Conservation (phyloP, 2,329 filamentous ascomycete genomes). For the Lojkania enalia region DNA sequence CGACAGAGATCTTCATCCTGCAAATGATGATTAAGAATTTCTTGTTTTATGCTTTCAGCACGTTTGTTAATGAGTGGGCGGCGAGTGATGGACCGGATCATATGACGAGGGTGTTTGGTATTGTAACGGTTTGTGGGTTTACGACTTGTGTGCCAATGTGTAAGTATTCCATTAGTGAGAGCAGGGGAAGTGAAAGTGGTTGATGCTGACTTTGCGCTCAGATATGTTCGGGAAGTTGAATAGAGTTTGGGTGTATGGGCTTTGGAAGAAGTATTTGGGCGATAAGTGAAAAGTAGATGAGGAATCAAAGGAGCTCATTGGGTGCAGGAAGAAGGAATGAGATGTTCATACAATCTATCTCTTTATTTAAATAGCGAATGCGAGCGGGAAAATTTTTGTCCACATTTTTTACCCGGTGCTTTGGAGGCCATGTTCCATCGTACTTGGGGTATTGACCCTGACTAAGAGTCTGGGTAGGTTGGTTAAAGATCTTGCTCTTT, state of each 20-base stretch:
- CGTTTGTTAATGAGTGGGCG: conserved; percentile 38
- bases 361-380: too few species aligned
- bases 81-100: conserved; percentile 26
- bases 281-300: conserved; percentile 7
- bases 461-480: too few species aligned
- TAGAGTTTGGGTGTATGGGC: conserved; percentile 17
- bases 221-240: conserved; percentile 26
- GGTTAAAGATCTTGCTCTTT: too few species aligned
- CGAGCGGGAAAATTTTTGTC: too few species aligned
- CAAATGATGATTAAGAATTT: conserved; percentile 45
- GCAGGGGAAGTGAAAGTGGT: not conserved
- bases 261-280: conserved; percentile 18
- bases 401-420: too few species aligned
- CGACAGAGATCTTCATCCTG: conserved; percentile 39
- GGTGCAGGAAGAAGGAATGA: too few species aligned
- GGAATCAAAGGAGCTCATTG: too few species aligned
- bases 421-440: too few species aligned
- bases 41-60: conserved; percentile 40
- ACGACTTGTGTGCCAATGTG: conserved; percentile 41
- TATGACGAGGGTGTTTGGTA: conserved; percentile 35
- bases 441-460: too few species aligned
- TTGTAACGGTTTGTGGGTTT: conserved; percentile 32
- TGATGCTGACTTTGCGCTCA: conserved; percentile 4
- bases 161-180: conserved; percentile 20
- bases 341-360: too few species aligned